Percentiles rank a stretch among this genome's conserved stretches.
These are phyloP conservation scores for Penicillium sp. DNA, from an alignment of 2,329 filamentous ascomycete species.

Conservation along the genomic window DNA sequence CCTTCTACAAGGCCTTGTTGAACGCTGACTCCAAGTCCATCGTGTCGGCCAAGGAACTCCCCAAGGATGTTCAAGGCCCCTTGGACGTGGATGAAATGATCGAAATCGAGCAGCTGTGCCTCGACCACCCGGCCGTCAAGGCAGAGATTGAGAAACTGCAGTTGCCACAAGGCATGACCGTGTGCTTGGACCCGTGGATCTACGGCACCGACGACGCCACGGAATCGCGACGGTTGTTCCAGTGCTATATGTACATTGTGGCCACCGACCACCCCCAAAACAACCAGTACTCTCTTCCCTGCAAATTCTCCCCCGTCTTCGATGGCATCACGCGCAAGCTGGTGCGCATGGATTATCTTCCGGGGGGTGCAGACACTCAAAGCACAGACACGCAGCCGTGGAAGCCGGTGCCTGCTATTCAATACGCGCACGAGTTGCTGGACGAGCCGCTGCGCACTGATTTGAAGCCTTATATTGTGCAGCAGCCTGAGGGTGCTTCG, in stretches of 20 bases:
- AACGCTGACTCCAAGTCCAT: slow-evolving; percentile 41
- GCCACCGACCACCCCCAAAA: slow-evolving; percentile 36
- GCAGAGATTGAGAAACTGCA: slow-evolving; percentile 60
- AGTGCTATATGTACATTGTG: slow-evolving; percentile 44
- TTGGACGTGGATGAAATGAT: slow-evolving; percentile 60
- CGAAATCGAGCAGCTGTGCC: slow-evolving; percentile 56
- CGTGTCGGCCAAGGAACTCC: slow-evolving; percentile 42
- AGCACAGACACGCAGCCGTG: slow-evolving; percentile 57
- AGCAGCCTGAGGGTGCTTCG: slow-evolving; percentile 64
- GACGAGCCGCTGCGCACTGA: slow-evolving; percentile 63
- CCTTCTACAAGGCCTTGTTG: slow-evolving; percentile 42
- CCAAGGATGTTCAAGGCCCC: slow-evolving; percentile 52
- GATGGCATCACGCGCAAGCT: slow-evolving; percentile 62
- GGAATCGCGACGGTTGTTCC: slow-evolving; percentile 39
- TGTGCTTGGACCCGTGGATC: slow-evolving; percentile 67
- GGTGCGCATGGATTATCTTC: slow-evolving; percentile 67
- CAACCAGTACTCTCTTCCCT: slow-evolving; percentile 38
- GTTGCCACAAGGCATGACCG: slow-evolving; percentile 55
- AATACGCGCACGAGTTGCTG: slow-evolving; percentile 64
- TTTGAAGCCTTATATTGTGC: slow-evolving; percentile 62
- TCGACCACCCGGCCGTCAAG: slow-evolving; percentile 56
- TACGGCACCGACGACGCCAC: slow-evolving; percentile 54
- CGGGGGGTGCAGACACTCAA: slow-evolving; percentile 63
- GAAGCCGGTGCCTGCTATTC: slow-evolving; percentile 52
- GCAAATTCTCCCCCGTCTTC: slow-evolving; percentile 46